Percentiles rank a stretch among this genome's conserved stretches.
These are phyloP conservation scores for Penicillium antarcticum DNA, from an alignment of 495 filamentous ascomycete species.

Conservation along the genomic window DNA sequence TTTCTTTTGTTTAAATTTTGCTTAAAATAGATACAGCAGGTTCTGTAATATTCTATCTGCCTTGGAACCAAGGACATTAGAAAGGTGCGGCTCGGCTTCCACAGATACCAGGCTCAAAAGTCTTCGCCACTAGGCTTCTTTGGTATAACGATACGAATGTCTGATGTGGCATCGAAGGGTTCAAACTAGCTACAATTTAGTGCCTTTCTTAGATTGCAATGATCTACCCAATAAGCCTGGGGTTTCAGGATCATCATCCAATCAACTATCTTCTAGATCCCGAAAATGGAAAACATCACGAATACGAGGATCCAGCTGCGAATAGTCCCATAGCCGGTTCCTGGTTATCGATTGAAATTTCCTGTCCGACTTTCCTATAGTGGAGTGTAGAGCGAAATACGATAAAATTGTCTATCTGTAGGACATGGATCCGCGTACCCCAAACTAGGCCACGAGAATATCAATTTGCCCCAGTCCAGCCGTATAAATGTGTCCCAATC, in stretches of 20 bases:
- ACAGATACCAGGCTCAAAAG: background rate
- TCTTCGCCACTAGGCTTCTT: background rate
- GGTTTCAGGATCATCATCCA: background rate
- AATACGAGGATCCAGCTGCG: background rate
- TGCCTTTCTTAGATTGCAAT: background rate
- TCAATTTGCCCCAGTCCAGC: background rate
- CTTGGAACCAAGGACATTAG: background rate
- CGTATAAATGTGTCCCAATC: background rate
- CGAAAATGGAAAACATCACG: background rate
- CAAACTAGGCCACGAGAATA: background rate
- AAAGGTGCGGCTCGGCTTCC: too few species aligned
- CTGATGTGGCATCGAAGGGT: background rate
- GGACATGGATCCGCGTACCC: background rate
- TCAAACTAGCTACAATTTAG: background rate
- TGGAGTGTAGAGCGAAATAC: conserved; percentile 10
- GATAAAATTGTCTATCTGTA: background rate
- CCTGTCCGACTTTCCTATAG: background rate
- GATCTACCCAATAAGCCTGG: background rate
- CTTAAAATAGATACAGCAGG: too few species aligned
- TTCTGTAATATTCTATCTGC: background rate
- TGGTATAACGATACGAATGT: background rate
- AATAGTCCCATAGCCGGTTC: too few species aligned
- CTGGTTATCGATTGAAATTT: background rate
- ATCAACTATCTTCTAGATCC: background rate
- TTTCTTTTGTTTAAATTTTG: too few species aligned